Evolutionary conservation across 768 basidiomycete genomes (phyloP).

Genomic region (Neoboletus magnificus): DNA sequence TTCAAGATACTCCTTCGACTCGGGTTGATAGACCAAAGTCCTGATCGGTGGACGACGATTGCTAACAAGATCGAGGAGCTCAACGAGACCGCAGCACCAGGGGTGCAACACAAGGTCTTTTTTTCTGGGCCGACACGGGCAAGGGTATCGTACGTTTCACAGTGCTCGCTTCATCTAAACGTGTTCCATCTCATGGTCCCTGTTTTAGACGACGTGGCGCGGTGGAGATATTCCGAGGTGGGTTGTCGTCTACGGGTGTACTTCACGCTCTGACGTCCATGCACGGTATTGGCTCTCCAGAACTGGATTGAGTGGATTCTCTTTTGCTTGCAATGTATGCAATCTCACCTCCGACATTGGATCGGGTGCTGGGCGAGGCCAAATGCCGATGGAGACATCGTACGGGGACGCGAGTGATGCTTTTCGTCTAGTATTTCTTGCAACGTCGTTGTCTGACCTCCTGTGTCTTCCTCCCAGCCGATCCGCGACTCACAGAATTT

Average conservation of each 20-base stretch:
- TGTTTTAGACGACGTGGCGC: constrained; percentile 58
- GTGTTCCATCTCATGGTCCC: not conserved
- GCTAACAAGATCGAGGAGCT: constrained; percentile 37
- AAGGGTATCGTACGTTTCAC: constrained; percentile 37
- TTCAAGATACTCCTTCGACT: not conserved
- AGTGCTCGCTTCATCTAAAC: not conserved
- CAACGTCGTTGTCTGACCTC: not conserved
- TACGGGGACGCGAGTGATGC: constrained; percentile 40
- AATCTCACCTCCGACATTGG: not conserved
- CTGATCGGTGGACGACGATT: constrained; percentile 48
- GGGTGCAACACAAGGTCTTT: constrained; percentile 45
- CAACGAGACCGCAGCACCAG: not conserved
- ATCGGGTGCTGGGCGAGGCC: constrained; percentile 54
- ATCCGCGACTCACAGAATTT: constrained; percentile 49
- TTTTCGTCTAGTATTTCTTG: not conserved
- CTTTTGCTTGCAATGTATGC: constrained; percentile 1
- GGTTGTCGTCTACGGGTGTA: too few species aligned
- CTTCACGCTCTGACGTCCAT: not conserved
- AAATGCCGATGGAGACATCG: constrained; percentile 56
- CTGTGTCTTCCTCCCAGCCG: not conserved
- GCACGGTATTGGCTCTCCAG: constrained; percentile 8
- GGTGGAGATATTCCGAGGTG: constrained; percentile 54
- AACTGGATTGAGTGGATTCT: constrained; percentile 54
- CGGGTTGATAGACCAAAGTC: constrained; percentile 22
- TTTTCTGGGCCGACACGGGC: constrained; percentile 60